These are phyloP conservation scores for Byssothecium circinans DNA, from an alignment of 2,329 filamentous ascomycete species.

Conservation along the genomic window DNA sequence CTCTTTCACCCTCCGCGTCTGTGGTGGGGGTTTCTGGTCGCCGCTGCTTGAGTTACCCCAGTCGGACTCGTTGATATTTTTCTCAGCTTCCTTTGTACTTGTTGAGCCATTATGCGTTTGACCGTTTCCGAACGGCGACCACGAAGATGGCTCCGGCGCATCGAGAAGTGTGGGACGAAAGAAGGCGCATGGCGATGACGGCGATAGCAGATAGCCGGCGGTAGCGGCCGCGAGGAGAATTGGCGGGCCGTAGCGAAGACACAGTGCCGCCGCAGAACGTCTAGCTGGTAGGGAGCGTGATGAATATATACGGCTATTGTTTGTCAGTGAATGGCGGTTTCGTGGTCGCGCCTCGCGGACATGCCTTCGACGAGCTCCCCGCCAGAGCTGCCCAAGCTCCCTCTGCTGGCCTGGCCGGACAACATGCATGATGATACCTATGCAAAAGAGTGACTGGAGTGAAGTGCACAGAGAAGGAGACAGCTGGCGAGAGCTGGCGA, in stretches of 20 bases:
- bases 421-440: no score
- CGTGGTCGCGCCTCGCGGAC: not conserved
- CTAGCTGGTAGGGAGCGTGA: slow-evolving; percentile 13
- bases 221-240: slow-evolving; percentile 28
- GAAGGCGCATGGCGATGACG: slow-evolving; percentile 17
- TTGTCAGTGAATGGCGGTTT: slow-evolving; percentile 9
- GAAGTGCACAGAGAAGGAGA: not conserved
- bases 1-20: slow-evolving; percentile 32
- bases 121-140: slow-evolving; percentile 10
- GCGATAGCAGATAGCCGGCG: slow-evolving; percentile 23
- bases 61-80: slow-evolving; percentile 13
- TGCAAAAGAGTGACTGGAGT: slow-evolving; percentile 12
- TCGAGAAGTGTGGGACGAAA: slow-evolving; percentile 31
- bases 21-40: slow-evolving; percentile 38
- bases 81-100: slow-evolving; percentile 20
- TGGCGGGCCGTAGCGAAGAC: slow-evolving; percentile 34
- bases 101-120: slow-evolving; percentile 21
- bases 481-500: no score
- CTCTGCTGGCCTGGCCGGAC: slow-evolving; percentile 25
- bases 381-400: slow-evolving; percentile 30
- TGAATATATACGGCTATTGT: slow-evolving; percentile 26
- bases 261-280: slow-evolving; percentile 16
- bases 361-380: slow-evolving; percentile 33
- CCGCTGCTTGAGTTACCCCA: slow-evolving; percentile 19
- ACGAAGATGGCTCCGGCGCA: slow-evolving; percentile 27